These are phyloP conservation scores for Cucurbita ficifolia DNA, from an alignment of 306 rosid genomes.

Conservation along the genomic window DNA sequence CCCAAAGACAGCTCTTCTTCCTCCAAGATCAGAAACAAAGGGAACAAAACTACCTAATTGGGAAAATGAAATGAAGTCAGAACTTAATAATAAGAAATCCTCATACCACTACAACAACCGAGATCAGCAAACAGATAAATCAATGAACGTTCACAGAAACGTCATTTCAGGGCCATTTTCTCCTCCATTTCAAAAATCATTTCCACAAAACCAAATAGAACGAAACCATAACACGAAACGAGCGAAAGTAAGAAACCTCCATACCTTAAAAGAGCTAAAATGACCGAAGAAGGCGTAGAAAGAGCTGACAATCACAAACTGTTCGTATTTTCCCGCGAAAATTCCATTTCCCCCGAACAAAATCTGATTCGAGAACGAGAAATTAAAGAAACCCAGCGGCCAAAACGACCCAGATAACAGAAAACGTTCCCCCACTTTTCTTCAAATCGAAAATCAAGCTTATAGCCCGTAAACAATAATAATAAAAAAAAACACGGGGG, in stretches of 20 bases:
- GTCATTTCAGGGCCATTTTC: neutral
- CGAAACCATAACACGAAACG: neutral
- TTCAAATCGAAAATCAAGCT: constrained; percentile 8
- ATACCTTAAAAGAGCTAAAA: constrained; percentile 27
- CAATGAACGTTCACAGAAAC: neutral
- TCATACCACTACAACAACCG: neutral
- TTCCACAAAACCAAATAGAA: neutral
- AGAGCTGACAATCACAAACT: constrained; percentile 14
- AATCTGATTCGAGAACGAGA: neutral
- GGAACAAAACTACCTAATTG: constrained; percentile 21
- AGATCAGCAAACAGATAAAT: constrained; percentile 2
- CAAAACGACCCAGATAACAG: neutral
- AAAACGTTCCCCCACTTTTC: neutral
- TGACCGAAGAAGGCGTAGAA: constrained; percentile 17
- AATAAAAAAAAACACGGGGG: neutral
- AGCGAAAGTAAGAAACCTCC: neutral
- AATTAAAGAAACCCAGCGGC: neutral
- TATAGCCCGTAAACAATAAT: neutral
- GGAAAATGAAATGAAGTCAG: neutral
- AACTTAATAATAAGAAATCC: neutral
- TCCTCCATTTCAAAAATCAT: neutral
- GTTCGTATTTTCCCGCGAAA: constrained; percentile 3
- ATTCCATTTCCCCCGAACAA: neutral
- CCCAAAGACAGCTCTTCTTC: constrained; percentile 15
- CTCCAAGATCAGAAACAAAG: constrained; percentile 24